Conservation (phyloP, 179 eudicot genomes). For the Actinidia arguta region DNA sequence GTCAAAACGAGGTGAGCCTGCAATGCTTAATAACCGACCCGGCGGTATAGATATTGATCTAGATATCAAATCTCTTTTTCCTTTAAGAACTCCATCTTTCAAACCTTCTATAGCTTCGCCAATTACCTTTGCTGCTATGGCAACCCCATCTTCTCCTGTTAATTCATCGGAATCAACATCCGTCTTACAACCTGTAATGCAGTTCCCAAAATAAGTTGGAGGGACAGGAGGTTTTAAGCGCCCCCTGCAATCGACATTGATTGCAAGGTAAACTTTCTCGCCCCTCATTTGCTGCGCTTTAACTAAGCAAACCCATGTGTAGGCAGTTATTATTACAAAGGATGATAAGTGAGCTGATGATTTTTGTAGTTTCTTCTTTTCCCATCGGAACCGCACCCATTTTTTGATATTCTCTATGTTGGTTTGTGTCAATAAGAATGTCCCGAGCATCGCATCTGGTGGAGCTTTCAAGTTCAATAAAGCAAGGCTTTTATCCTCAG, state of each 20-base stretch:
- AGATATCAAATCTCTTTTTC: background rate
- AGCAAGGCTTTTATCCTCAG: constrained; percentile 3
- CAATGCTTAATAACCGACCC: background rate
- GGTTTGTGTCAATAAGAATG: constrained; percentile 32
- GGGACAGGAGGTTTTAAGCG: constrained; percentile 22
- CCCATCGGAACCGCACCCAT: constrained; percentile 21
- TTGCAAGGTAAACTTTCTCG: background rate
- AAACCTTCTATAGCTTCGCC: background rate
- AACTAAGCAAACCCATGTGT: constrained; percentile 40
- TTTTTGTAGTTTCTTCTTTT: background rate
- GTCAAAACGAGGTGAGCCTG: constrained; percentile 32
- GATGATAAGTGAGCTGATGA: constrained; percentile 24
- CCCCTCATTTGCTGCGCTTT: constrained; percentile 7
- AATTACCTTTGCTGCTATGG: background rate
- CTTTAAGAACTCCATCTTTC: constrained; percentile 20
- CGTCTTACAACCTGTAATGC: background rate
- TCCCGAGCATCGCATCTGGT: constrained; percentile 33
- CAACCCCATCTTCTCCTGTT: constrained; percentile 23
- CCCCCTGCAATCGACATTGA: constrained; percentile 24
- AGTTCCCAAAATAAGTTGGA: constrained; percentile 25
- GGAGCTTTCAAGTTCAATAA: background rate
- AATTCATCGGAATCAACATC: background rate
- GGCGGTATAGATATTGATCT: too few relatives aligned
- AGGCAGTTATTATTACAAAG: constrained; percentile 33
- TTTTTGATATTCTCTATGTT: constrained; percentile 29